A percentile compares a stretch with the other conserved stretches of the same genome.
Conservation (phyloP, 2,329 filamentous ascomycete genomes). For the Paraphoma chrysanthemicola region DNA sequence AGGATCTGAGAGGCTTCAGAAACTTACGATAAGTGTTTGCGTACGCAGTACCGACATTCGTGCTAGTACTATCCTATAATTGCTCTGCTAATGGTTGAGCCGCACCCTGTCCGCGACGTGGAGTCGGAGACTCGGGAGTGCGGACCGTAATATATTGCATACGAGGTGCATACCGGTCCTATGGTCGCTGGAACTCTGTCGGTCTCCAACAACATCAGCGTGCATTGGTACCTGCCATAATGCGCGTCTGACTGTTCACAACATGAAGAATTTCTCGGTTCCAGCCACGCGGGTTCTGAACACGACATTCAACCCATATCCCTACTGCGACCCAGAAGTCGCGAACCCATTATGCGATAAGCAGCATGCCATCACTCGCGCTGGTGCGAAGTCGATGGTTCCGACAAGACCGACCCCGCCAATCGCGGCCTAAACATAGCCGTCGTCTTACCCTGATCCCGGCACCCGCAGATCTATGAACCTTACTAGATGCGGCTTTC, state of each 20-base stretch:
- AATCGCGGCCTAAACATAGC: conserved; percentile 11
- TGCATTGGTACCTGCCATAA: not conserved
- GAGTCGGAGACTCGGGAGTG: conserved; percentile 18
- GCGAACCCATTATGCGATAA: not conserved
- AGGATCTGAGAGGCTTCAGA: not conserved
- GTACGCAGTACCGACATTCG: conserved; percentile 1
- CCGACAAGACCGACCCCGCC: conserved; percentile 2
- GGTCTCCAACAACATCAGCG: not conserved
- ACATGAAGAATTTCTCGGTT: not conserved
- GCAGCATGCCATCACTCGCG: not conserved
- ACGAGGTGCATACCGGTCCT: conserved; percentile 12
- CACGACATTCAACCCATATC: conserved; percentile 2
- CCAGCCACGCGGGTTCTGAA: not conserved
- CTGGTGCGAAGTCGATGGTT: not conserved
- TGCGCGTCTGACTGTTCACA: not conserved
- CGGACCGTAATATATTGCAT: conserved; percentile 10
- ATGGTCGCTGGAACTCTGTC: conserved; percentile 7
- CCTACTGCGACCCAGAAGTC: not conserved
- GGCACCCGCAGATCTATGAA: conserved; percentile 4
- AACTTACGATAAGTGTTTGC: not conserved
- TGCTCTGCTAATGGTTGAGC: conserved; percentile 17
- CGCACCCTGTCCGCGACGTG: conserved; percentile 11
- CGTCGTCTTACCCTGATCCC: conserved; percentile 6
- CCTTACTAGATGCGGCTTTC: conserved; percentile 7
- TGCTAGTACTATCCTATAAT: conserved; percentile 12